Evolutionary conservation across 495 filamentous ascomycete genomes (phyloP).

Genomic region (Neohortaea acidophila): DNA sequence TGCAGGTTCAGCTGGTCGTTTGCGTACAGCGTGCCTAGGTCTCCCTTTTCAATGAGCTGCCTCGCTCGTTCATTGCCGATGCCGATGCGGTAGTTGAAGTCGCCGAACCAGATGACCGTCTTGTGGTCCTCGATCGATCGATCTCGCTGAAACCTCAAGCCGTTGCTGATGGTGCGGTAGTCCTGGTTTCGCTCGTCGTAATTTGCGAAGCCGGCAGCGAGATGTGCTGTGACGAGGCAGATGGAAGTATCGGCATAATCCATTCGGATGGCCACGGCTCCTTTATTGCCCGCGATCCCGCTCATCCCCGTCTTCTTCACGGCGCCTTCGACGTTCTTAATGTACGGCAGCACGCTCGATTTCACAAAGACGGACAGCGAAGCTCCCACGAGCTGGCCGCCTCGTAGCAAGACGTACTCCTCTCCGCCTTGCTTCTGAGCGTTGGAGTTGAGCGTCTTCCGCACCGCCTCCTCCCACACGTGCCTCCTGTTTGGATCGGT

Average conservation of each 20-base stretch:
- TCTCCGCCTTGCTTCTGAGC: conserved; percentile 46
- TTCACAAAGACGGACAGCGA: conserved; percentile 84
- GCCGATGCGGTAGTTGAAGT: conserved; percentile 98
- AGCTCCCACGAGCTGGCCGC: conserved; percentile 88
- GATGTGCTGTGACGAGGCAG: conserved; percentile 92
- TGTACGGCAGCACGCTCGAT: conserved; percentile 52
- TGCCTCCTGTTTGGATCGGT: conserved; percentile 78
- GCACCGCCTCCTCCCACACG: conserved; percentile 72
- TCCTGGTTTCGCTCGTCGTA: conserved; percentile 92
- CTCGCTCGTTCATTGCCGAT: conserved; percentile 65
- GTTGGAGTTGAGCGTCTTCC: conserved; percentile 55
- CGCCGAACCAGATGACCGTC: conserved; percentile 89
- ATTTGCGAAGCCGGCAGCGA: conserved; percentile 92
- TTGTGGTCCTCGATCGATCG: conserved; percentile 84
- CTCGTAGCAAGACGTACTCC: conserved; percentile 76
- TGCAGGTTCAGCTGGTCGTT: conserved; percentile 96
- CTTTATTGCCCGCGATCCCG: conserved; percentile 95
- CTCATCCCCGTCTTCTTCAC: conserved; percentile 97
- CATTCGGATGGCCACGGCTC: conserved; percentile 89
- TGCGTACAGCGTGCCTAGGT: conserved; percentile 68
- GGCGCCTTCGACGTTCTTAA: conserved; percentile 92
- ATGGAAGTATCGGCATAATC: conserved; percentile 87
- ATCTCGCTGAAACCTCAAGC: conserved; percentile 80
- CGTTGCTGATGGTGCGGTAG: conserved; percentile 75
- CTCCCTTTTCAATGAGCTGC: conserved; percentile 48